These are phyloP conservation scores for Spizellomyces sp. DNA, from an alignment of 192 early-diverging fungal species.

Conservation along the genomic window DNA sequence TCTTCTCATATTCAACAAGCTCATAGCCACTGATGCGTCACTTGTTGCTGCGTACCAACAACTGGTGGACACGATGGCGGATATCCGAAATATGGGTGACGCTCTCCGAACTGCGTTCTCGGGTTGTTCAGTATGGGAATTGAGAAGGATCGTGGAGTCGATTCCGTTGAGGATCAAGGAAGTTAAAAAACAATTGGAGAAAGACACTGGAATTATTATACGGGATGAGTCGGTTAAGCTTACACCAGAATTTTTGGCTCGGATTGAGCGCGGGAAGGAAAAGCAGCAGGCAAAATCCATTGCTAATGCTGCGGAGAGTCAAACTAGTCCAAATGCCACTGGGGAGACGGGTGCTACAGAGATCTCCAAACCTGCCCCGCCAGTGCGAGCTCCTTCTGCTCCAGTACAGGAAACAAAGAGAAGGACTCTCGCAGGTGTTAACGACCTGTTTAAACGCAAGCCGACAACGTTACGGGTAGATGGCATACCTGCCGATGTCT, in stretches of 20 bases:
- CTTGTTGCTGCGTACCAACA: constrained; percentile 35
- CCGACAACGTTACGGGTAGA: constrained; percentile 15
- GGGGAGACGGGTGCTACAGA: background rate
- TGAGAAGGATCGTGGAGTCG: constrained; percentile 44
- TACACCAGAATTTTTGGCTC: constrained; percentile 53
- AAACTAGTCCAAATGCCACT: background rate
- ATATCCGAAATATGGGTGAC: constrained; percentile 52
- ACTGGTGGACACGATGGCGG: constrained; percentile 47
- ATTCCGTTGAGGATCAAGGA: constrained; percentile 51
- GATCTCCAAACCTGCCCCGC: background rate
- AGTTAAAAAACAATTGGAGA: constrained; percentile 45
- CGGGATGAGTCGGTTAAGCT: constrained; percentile 50
- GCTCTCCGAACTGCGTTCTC: constrained; percentile 42
- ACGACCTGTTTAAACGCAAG: constrained; percentile 5
- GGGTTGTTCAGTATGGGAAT: constrained; percentile 37
- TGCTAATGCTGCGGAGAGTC: constrained; percentile 5
- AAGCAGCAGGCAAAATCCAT: background rate
- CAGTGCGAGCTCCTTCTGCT: background rate
- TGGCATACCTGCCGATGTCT: constrained; percentile 24
- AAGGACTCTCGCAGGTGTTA: background rate
- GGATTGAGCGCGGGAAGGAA: constrained; percentile 12
- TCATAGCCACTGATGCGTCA: constrained; percentile 37
- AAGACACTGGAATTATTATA: constrained; percentile 53
- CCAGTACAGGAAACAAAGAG: background rate
- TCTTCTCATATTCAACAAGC: constrained; percentile 48